These are phyloP conservation scores for Acer saccharum DNA, from an alignment of 345 rosid genomes.

Conservation along the genomic window DNA sequence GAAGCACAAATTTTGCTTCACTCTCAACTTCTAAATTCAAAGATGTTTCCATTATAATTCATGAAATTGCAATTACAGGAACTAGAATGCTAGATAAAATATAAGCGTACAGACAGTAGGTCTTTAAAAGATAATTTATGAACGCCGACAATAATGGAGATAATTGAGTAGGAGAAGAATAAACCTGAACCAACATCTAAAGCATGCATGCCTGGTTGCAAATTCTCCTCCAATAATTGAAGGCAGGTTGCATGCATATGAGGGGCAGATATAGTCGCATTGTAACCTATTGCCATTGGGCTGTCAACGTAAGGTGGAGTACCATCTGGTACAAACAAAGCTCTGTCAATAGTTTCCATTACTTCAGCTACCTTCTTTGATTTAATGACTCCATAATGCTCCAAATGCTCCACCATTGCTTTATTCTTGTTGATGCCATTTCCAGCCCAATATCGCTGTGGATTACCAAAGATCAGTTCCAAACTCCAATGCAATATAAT, in stretches of 20 bases:
- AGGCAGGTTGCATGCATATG: constrained; percentile 99
- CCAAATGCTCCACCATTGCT: constrained; percentile 74
- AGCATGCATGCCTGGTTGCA: constrained; percentile 89
- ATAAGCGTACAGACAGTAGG: neutral
- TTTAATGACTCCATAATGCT: constrained; percentile 57
- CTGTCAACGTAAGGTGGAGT: constrained; percentile 75
- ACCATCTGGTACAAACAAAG: constrained; percentile 74
- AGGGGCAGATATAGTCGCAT: constrained; percentile 98
- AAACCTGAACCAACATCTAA: constrained; percentile 98
- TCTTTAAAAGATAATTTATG: neutral
- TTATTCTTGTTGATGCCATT: constrained; percentile 50
- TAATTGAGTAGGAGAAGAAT: neutral
- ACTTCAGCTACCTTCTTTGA: constrained; percentile 76
- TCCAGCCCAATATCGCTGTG: constrained; percentile 57
- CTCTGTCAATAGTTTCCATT: constrained; percentile 87
- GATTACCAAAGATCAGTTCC: constrained; percentile 16
- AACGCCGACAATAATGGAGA: neutral
- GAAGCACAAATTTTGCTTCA: neutral
- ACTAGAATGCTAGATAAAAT: neutral
- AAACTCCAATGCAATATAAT: neutral
- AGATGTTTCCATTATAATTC: neutral
- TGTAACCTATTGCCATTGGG: constrained; percentile 89
- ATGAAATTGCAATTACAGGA: neutral
- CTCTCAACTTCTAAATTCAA: neutral
- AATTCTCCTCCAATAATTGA: constrained; percentile 72